Evolutionary conservation across 2,329 filamentous ascomycete genomes (phyloP).

Genomic region (Macrophomina phaseolina): DNA sequence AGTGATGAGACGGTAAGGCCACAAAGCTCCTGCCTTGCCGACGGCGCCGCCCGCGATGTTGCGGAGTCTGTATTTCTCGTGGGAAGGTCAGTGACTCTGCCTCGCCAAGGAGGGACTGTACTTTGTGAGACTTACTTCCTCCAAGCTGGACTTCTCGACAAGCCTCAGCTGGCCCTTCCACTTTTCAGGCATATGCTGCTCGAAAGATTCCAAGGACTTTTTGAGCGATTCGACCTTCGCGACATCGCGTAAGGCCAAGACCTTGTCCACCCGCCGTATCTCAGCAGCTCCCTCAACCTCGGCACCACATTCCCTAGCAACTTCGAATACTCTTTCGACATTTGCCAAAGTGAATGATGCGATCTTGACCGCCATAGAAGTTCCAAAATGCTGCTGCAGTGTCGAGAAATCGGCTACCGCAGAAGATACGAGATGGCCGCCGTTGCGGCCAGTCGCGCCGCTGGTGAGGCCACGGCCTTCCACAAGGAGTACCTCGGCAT

Average conservation of each 20-base stretch:
- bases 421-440: slow-evolving; percentile 32
- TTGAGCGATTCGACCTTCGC: neutral
- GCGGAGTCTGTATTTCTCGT: slow-evolving; percentile 4
- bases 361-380: neutral
- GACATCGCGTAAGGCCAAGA: neutral
- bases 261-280: slow-evolving; percentile 6
- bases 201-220: slow-evolving; percentile 3
- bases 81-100: neutral
- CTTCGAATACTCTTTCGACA: slow-evolving; percentile 9
- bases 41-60: slow-evolving; percentile 2
- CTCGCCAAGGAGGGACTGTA: too few relatives aligned
- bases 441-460: slow-evolving; percentile 42
- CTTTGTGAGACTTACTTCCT: neutral
- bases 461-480: slow-evolving; percentile 38
- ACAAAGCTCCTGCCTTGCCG: slow-evolving; percentile 39
- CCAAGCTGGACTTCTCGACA: neutral
- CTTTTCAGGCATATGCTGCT: neutral
- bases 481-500: slow-evolving; percentile 48
- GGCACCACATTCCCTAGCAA: neutral
- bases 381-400: neutral
- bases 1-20: slow-evolving; percentile 31
- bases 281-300: neutral
- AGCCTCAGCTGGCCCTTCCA: slow-evolving; percentile 5
- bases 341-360: slow-evolving; percentile 1
- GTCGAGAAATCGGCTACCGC: neutral